Percentiles rank a stretch among this genome's conserved stretches.
These are phyloP conservation scores for Jaminaea rosea DNA, from an alignment of 1,284 basidiomycete species.

Conservation along the genomic window DNA sequence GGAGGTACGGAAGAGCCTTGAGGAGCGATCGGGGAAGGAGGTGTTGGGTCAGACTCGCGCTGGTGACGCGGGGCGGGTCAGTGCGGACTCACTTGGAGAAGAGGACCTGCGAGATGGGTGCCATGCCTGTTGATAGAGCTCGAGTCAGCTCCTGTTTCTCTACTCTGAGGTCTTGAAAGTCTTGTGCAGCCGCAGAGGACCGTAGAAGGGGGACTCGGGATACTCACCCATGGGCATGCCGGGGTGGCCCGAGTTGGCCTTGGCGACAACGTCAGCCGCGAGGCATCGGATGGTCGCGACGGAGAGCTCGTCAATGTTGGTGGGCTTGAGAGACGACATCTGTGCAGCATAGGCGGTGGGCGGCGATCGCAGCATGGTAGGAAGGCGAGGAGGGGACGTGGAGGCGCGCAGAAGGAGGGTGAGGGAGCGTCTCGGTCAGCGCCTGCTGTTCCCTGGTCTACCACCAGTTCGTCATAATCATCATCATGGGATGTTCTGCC, in stretches of 20 bases:
- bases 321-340: background rate
- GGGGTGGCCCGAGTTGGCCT: slow-evolving; percentile 49
- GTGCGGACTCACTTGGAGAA: background rate
- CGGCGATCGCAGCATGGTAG: background rate
- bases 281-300: slow-evolving; percentile 47
- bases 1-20: no score
- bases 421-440: no score
- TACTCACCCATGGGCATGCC: slow-evolving; percentile 49
- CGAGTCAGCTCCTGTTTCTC: no score
- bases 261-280: slow-evolving; percentile 46
- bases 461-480: no score
- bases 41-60: background rate
- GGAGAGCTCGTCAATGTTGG: background rate
- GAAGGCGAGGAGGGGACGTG: no score
- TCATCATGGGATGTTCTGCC: no score
- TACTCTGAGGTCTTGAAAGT: no score
- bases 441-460: no score
- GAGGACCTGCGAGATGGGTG: background rate
- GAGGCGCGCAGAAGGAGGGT: no score
- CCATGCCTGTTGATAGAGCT: background rate
- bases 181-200: no score
- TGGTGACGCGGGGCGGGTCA: background rate
- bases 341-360: background rate
- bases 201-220: no score
- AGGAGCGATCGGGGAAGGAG: no score